A percentile compares a stretch with the other conserved stretches of the same genome.
Evolutionary conservation across 2,329 filamentous ascomycete genomes (phyloP).

Genomic region (Trichoderma sp.): DNA sequence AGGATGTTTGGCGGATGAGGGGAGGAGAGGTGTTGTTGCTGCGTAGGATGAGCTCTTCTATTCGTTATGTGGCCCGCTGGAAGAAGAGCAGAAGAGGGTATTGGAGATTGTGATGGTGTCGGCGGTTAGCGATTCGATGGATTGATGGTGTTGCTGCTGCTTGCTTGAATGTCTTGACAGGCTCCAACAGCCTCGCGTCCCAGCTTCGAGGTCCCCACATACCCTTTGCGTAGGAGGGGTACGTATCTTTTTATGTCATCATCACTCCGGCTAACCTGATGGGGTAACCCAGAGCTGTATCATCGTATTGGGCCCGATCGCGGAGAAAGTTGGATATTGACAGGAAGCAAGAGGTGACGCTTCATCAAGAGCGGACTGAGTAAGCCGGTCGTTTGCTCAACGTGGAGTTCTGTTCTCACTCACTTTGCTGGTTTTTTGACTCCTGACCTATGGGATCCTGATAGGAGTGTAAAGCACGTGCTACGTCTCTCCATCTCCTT

Average conservation of each 20-base stretch:
- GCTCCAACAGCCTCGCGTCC: slow-evolving; percentile 38
- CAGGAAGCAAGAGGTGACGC: background rate
- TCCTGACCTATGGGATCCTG: background rate
- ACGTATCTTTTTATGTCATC: slow-evolving; percentile 30
- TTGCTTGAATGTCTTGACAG: slow-evolving; percentile 28
- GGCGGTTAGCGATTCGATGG: background rate
- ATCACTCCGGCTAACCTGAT: background rate
- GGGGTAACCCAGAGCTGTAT: background rate
- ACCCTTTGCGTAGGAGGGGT: slow-evolving; percentile 24
- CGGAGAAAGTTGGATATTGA: slow-evolving; percentile 25
- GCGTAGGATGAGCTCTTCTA: background rate
- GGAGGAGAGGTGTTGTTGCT: background rate
- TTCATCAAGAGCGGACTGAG: background rate
- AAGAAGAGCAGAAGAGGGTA: background rate
- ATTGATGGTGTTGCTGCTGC: slow-evolving; percentile 9
- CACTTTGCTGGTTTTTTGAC: background rate
- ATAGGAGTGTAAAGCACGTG: background rate
- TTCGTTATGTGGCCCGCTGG: background rate
- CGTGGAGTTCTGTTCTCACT: background rate
- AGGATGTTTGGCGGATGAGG: background rate
- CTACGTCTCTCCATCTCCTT: background rate
- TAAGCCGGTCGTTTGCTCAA: background rate
- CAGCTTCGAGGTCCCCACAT: background rate
- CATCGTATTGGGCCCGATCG: slow-evolving; percentile 30
- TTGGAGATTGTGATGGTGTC: background rate